phyloP scores from a whole-genome alignment of 139 green algal genomes.

The Gonium pectorale region DNA sequence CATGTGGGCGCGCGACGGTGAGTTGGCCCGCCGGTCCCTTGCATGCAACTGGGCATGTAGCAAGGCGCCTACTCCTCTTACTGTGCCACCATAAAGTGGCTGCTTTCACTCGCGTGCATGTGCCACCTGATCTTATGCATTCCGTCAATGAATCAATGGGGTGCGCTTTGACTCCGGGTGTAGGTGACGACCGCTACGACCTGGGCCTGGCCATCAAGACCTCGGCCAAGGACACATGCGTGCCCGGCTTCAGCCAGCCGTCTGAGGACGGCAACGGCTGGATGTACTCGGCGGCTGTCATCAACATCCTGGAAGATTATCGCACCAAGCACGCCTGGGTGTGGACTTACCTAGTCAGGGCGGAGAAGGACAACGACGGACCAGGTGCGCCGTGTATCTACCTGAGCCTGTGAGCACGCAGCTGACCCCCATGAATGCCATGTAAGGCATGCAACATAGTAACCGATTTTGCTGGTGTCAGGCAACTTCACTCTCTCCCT shows the following conservation, averaged over 20 bases:
- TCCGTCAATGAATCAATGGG: too few species aligned
- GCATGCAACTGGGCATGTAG: too few species aligned
- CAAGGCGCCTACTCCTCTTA: too few species aligned
- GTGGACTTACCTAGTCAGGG: conserved; percentile 31
- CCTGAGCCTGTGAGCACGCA: too few species aligned
- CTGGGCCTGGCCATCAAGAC: conserved; percentile 88
- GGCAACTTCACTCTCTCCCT: background rate
- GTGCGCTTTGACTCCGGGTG: too few species aligned
- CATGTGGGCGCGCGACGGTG: conserved; percentile 70
- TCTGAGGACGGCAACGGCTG: conserved; percentile 70
- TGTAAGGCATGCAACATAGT: too few species aligned
- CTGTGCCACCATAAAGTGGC: too few species aligned
- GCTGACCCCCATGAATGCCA: too few species aligned
- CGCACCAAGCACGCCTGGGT: conserved; percentile 47
- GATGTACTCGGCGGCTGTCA: conserved; percentile 76
- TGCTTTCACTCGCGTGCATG: too few species aligned
- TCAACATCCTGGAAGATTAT: conserved; percentile 40
- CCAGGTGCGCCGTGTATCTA: too few species aligned
- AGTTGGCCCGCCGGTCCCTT: background rate
- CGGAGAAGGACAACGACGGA: conserved; percentile 9
- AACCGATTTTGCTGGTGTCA: too few species aligned
- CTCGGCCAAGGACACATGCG: conserved; percentile 72
- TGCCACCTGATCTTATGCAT: too few species aligned
- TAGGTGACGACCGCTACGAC: conserved; percentile 75
- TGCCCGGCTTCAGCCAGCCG: conserved; percentile 71